Evolutionary conservation across 805 yeast genomes (phyloP), one percentile per base, ranked within the genome.

Genomic region (Saccharomycopsis malanga): DNA sequence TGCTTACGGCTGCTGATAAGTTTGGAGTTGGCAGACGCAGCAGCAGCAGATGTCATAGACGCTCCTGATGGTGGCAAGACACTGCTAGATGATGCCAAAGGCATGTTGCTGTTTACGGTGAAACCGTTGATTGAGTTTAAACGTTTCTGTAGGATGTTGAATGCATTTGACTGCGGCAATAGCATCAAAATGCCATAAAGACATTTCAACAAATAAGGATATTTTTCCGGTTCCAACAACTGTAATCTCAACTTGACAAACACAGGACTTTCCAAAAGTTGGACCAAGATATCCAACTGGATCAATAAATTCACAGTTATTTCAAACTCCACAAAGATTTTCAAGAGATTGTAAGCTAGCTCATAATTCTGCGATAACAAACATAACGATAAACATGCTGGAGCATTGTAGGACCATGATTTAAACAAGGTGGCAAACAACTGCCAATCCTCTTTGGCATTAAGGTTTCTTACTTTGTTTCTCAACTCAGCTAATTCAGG

Each of bases 181-280:
- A 93, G 72, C 98, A 93, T 93, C 50, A 93, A 68, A 25, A 93
- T 74, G 1, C 98, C 98, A 61, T 87, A 93, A 25, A 93, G 72
- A 45, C 96, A 85, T 60, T 87, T 87, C 70, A 83, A 86, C 29
- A 93, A 66, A 57, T 74, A 84, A 1, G 94, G 95, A 59, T 84
- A 74, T 53, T 74, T 77, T 41, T 81, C 86, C 1, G 96, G 96
- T 58, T 87, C 95, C 40, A 93, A 67, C n/a, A 93, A 68, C 63
- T 91, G 96, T 46, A 93, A 68, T 49, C 98, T 74, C 53, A 89
- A 71, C 56, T 84, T 80, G 17, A 95, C 82, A 62, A 93, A 89
- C 1, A 88, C 89, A 1, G 97, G 98, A 2, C 95, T 83, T 63
- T 93, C 98, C 14, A 93, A 68, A 24, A 91, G 66, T 62, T 93